Conservation (phyloP, 106 monocot species). For the Platanthera zijinensis region DNA sequence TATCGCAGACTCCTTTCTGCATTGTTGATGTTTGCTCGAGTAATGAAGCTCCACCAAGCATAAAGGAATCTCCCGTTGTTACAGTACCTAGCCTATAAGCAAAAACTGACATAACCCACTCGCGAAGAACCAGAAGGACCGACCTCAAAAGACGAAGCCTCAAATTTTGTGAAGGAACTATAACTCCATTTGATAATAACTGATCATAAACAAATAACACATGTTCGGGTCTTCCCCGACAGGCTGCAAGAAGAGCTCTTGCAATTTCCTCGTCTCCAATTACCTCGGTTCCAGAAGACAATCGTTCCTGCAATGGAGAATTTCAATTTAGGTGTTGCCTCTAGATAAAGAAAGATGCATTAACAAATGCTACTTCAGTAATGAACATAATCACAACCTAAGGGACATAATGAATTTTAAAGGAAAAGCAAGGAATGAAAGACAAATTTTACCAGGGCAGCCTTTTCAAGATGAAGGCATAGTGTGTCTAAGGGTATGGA, state of each 20-base stretch:
- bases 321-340: not conserved
- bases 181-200: constrained; percentile 60
- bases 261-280: constrained; percentile 93
- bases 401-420: not conserved
- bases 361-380: not conserved
- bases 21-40: constrained; percentile 26
- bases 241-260: constrained; percentile 81
- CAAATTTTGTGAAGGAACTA: constrained; percentile 54
- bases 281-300: constrained; percentile 55
- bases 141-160: constrained; percentile 78
- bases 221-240: constrained; percentile 63
- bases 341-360: not conserved
- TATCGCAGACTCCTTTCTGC: constrained; percentile 71
- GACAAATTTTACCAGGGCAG: constrained; percentile 58
- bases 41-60: constrained; percentile 29
- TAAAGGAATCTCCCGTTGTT: constrained; percentile 39
- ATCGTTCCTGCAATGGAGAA: constrained; percentile 46
- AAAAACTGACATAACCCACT: constrained; percentile 64
- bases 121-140: constrained; percentile 67
- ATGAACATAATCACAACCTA: not conserved
- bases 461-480: constrained; percentile 96
- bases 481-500: constrained; percentile 75
- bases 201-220: constrained; percentile 78
- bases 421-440: not conserved
- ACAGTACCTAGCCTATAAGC: constrained; percentile 36